Conservation (phyloP, 495 filamentous ascomycete genomes). For the Aspergillus cristatus region DNA sequence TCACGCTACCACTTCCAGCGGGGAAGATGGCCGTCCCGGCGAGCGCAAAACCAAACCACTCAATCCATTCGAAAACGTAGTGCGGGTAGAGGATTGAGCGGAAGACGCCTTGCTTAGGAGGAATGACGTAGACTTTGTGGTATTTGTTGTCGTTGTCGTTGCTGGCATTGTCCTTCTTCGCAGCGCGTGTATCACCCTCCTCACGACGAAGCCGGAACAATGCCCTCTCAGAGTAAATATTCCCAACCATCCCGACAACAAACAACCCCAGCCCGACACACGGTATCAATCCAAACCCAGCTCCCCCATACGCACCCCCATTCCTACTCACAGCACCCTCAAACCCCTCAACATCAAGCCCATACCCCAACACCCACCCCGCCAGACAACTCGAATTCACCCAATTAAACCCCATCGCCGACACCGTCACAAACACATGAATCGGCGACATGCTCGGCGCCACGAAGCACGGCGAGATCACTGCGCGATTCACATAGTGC, state of each 20-base stretch:
- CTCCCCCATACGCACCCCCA: too few species aligned
- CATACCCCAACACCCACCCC: conserved; percentile 58
- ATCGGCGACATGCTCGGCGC: conserved; percentile 90
- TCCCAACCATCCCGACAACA: conserved; percentile 62
- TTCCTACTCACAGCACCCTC: neutral
- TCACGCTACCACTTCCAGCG: conserved; percentile 1
- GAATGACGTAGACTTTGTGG: conserved; percentile 86
- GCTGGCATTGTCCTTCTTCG: conserved; percentile 28
- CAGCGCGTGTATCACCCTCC: conserved; percentile 27
- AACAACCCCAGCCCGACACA: conserved; percentile 49
- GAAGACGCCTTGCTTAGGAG: conserved; percentile 78
- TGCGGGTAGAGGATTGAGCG: conserved; percentile 78
- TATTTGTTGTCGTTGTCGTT: conserved; percentile 21
- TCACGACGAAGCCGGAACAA: conserved; percentile 50
- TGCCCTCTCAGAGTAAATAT: conserved; percentile 67
- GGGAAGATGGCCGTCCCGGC: conserved; percentile 33
- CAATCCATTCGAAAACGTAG: conserved; percentile 90
- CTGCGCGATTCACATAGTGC: conserved; percentile 84
- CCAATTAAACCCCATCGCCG: conserved; percentile 63
- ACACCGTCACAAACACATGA: conserved; percentile 51
- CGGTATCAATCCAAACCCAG: conserved; percentile 3
- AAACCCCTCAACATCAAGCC: too few species aligned
- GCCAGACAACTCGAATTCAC: conserved; percentile 68
- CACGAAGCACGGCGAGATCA: conserved; percentile 66
- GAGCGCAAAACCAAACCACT: conserved; percentile 86